Conservation (phyloP, 257 asterid species). For the Forsythia suspensa region DNA sequence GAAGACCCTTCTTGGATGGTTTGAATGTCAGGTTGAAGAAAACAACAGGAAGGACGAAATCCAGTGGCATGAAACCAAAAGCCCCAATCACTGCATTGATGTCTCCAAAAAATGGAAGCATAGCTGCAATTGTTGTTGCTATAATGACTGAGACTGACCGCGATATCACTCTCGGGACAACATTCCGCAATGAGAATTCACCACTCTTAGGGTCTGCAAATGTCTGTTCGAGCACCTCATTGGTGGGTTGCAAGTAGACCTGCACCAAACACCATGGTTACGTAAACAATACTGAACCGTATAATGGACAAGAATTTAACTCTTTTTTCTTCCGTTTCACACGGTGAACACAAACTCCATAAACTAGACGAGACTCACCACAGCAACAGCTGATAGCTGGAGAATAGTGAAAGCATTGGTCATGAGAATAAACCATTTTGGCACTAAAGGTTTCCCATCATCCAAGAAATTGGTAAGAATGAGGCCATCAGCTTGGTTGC, state of each 20-base stretch:
- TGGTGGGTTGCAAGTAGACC: slow-evolving; percentile 93
- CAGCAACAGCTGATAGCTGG: slow-evolving; percentile 90
- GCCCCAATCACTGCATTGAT: slow-evolving; percentile 80
- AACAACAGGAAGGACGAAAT: slow-evolving; percentile 75
- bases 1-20: slow-evolving; percentile 52
- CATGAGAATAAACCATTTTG: slow-evolving; percentile 68
- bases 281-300: too few species aligned
- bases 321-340: too few species aligned
- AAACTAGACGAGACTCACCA: slow-evolving; percentile 32
- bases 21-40: slow-evolving; percentile 85
- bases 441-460: slow-evolving; percentile 54
- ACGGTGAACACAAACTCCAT: too few species aligned
- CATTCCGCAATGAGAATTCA: slow-evolving; percentile 66
- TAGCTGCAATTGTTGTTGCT: slow-evolving; percentile 75
- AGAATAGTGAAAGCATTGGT: slow-evolving; percentile 73
- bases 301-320: too few species aligned
- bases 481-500: slow-evolving; percentile 57
- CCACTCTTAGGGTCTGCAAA: slow-evolving; percentile 60
- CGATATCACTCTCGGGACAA: slow-evolving; percentile 62
- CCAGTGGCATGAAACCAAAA: slow-evolving; percentile 89
- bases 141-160: slow-evolving; percentile 62
- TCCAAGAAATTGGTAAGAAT: slow-evolving; percentile 66
- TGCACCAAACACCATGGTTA: slow-evolving; percentile 42
- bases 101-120: slow-evolving; percentile 94
- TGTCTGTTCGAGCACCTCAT: slow-evolving; percentile 69